A percentile compares a stretch with the other conserved stretches of the same genome.
Evolutionary conservation across 1,139 yeast genomes (phyloP).

Genomic region (Suhomyces guaymorum): DNA sequence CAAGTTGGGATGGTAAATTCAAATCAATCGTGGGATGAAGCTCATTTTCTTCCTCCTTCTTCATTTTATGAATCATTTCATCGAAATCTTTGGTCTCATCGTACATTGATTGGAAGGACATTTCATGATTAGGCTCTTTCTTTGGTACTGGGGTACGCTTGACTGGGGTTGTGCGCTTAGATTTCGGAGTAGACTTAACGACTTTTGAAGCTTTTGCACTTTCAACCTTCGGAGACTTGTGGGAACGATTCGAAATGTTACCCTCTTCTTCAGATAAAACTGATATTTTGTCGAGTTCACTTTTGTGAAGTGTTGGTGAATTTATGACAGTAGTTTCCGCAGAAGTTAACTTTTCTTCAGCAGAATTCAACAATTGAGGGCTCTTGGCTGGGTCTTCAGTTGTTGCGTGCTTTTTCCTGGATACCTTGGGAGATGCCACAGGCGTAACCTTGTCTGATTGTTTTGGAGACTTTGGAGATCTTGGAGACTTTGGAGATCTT

Average conservation of each 20-base stretch:
- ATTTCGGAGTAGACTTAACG: conserved; percentile 1
- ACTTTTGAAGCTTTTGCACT: conserved; percentile 1
- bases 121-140: neutral
- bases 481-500: neutral
- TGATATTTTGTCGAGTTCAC: neutral
- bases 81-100: conserved; percentile 31
- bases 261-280: neutral
- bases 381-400: too few relatives aligned
- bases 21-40: conserved; percentile 13
- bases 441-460: too few relatives aligned
- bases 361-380: too few relatives aligned
- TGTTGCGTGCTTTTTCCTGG: too few relatives aligned
- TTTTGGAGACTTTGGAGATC: too few relatives aligned
- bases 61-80: conserved; percentile 20
- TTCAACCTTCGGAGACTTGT: conserved; percentile 1
- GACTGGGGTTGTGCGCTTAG: too few relatives aligned
- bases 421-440: too few relatives aligned
- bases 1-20: conserved; percentile 29
- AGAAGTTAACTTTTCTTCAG: too few relatives aligned
- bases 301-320: too few relatives aligned
- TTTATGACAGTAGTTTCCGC: too few relatives aligned
- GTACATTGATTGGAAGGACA: conserved; percentile 18
- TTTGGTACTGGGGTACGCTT: too few relatives aligned
- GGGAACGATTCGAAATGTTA: neutral
- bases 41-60: conserved; percentile 10